Evolutionary conservation across 1,284 basidiomycete genomes (phyloP).

Genomic region (Puccinia horiana): DNA sequence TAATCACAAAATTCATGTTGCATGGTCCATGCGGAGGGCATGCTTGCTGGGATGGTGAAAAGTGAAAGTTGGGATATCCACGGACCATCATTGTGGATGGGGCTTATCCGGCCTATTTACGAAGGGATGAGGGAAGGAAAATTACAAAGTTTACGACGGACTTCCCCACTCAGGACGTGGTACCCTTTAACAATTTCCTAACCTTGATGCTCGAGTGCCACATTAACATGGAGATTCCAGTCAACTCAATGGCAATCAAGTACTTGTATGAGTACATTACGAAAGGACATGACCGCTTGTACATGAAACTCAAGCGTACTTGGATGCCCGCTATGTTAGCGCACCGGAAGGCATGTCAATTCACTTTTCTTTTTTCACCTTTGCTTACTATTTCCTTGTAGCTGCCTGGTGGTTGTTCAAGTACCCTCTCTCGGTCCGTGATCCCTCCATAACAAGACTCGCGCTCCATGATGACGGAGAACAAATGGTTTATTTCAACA

Average conservation of each 20-base stretch:
- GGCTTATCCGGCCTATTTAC: background rate
- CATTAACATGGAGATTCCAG: constrained; percentile 12
- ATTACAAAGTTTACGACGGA: background rate
- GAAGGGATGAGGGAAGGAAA: background rate
- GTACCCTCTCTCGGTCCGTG: background rate
- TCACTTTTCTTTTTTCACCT: too few relatives aligned
- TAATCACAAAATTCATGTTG: too few relatives aligned
- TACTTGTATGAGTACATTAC: constrained; percentile 29
- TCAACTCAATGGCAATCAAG: background rate
- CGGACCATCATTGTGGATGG: too few relatives aligned
- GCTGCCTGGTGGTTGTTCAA: constrained; percentile 9
- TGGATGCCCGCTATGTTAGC: constrained; percentile 7
- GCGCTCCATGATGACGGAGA: background rate
- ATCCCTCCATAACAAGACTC: background rate
- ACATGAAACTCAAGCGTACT: background rate
- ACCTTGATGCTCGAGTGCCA: background rate
- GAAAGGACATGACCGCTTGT: constrained; percentile 10
- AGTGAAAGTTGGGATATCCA: too few relatives aligned
- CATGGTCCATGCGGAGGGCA: too few relatives aligned
- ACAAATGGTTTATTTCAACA: background rate
- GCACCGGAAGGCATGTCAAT: constrained; percentile 32
- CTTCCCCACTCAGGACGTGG: constrained; percentile 7
- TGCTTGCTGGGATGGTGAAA: too few relatives aligned
- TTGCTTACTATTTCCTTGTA: too few relatives aligned
- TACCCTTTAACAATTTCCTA: constrained; percentile 5